Percentiles rank a stretch among this genome's conserved stretches.
phyloP scores from a whole-genome alignment of 2,329 filamentous ascomycete species.

The Trichophyton verrucosum region DNA sequence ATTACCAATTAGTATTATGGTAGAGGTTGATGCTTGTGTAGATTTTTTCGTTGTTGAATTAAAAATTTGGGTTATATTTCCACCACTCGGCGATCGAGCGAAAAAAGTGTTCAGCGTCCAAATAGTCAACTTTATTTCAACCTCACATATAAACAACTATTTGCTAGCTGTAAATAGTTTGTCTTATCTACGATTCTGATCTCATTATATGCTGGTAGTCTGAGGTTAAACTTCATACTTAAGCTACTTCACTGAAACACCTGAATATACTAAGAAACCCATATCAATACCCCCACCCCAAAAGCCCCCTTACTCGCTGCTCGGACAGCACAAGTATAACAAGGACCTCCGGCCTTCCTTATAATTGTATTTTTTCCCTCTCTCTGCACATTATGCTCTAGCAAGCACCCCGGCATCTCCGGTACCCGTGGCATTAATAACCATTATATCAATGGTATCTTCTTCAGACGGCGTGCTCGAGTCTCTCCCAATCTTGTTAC shows the following conservation, averaged over 20 bases:
- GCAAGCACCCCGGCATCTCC: constrained; percentile 4
- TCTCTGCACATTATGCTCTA: constrained; percentile 6
- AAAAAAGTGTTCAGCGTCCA: neutral
- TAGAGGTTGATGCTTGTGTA: neutral
- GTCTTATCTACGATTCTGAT: neutral
- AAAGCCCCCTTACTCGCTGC: neutral
- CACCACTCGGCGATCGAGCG: neutral
- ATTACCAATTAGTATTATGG: neutral
- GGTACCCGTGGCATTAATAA: constrained; percentile 7
- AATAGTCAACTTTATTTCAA: too few species aligned
- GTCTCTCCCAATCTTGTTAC: neutral
- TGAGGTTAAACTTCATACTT: neutral
- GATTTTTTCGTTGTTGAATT: neutral
- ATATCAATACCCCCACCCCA: neutral
- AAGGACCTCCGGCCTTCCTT: constrained; percentile 3
- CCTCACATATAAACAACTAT: too few species aligned
- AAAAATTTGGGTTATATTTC: neutral
- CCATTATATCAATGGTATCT: constrained; percentile 3
- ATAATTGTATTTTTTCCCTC: constrained; percentile 4
- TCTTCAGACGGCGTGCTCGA: neutral
- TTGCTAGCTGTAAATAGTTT: too few species aligned
- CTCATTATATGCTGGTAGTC: neutral
- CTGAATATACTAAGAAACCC: neutral
- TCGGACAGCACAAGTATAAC: constrained; percentile 5
- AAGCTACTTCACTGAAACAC: neutral